Evolutionary conservation across 83 land plant genomes (phyloP).

Genomic region (Picea abies): DNA sequence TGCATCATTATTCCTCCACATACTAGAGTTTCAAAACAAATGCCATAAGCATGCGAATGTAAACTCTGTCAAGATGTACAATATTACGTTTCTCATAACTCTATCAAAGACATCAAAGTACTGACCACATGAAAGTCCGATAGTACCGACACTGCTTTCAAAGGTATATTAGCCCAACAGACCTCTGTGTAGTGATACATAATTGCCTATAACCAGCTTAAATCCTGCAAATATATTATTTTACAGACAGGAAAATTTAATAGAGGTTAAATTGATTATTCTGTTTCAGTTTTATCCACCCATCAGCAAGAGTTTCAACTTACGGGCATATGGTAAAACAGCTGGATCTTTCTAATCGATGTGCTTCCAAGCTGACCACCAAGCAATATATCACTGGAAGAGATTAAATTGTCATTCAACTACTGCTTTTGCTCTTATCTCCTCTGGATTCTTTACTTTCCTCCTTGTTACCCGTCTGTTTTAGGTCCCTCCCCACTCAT

Average conservation of each 20-base stretch:
- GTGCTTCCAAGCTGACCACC: background rate
- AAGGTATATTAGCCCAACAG: no score
- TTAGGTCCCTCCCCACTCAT: background rate
- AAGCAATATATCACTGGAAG: conserved; percentile 9
- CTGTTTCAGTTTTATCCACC: background rate
- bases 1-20: background rate
- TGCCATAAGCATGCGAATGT: no score
- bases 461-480: background rate
- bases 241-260: no score
- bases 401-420: background rate
- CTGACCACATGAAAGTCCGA: no score
- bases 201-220: no score
- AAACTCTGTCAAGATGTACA: no score
- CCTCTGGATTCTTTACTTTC: background rate
- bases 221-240: no score
- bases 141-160: no score
- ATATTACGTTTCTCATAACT: no score
- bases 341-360: conserved; percentile 4
- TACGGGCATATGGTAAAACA: background rate
- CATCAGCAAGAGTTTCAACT: background rate
- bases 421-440: background rate
- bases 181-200: no score
- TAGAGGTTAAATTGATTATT: no score
- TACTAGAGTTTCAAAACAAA: background rate
- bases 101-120: no score